Base-by-base conservation (phyloP, 139 green algal species). In the Tetradesmus lagerheimii region DNA sequence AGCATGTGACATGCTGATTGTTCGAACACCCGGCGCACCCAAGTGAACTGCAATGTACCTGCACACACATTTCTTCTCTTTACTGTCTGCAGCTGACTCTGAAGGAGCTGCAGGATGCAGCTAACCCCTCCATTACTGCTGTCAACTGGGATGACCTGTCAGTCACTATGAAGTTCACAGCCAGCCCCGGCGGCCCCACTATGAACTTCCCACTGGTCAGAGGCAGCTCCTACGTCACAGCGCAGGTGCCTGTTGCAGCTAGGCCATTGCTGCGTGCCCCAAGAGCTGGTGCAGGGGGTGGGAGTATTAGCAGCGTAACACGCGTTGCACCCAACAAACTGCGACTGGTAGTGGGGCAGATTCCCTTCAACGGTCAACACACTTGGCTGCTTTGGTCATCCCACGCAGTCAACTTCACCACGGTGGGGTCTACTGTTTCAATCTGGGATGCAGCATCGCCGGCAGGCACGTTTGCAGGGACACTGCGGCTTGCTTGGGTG, bases 301-400 rank as follows among this genome's bases (percentile, higher is more conserved):
- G 37, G 14, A 57, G 11, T 5, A 85, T 85, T 25, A 39, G 6
- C 43, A 71, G 9, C 39, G 79, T 85, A 23, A 23, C 14, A 4
- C 79, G 45, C 11, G 41, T 23, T 9, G 79, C 39, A 20, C 79
- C 79, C 6, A 67, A 67, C 79, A 85, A 85, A 23, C 41, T 85
- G 16, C 16, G 39, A 8, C 5, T 85, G 11, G 20, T n/a, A 11
- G 35, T 53, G 3, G 35, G 35, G 6, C 18, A n/a, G 35, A 27
- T 82, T 6, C 76, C 76, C 4, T 29, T 27, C 38, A 39, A 3
- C 35, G 76, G 35, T 6, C n/a, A 16, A 3, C 15, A 85, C 27
- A 85, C 79, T 3, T 85, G 41, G 41, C 79, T 85, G 79, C 41
- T 85, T 2, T 85, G 79, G 79, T 41, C 41, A 5, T 85, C 79